phyloP scores from a whole-genome alignment of 352 stramenopile genomes.

The Phytophthora europaea region DNA sequence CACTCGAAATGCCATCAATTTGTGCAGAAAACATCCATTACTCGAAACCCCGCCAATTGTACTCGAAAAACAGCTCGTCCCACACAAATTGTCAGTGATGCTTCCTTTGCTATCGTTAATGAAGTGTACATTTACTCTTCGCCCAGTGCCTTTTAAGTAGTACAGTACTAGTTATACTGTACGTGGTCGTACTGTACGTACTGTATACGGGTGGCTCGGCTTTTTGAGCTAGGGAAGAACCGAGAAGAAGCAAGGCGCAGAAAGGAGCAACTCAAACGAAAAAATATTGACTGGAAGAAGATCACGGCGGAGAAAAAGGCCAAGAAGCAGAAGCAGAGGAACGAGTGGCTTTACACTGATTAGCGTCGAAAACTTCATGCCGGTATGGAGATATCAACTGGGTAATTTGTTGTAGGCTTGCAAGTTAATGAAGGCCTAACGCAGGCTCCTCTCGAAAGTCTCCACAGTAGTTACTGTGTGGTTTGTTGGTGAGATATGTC shows the following conservation, averaged over 20 bases:
- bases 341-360: slow-evolving; percentile 89
- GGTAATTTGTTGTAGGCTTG: neutral
- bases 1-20: too few species aligned
- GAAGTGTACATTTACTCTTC: too few species aligned
- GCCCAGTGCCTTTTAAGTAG: too few species aligned
- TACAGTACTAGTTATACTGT: too few species aligned
- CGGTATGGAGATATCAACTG: neutral
- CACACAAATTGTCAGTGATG: too few species aligned
- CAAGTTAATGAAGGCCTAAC: neutral
- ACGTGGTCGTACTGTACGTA: too few species aligned
- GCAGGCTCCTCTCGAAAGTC: neutral
- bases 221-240: slow-evolving; percentile 87
- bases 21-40: too few species aligned
- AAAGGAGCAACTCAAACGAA: slow-evolving; percentile 87
- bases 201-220: too few species aligned
- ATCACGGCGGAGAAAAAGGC: slow-evolving; percentile 87
- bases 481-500: neutral
- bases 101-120: too few species aligned
- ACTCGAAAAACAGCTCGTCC: too few species aligned
- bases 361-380: slow-evolving; percentile 31
- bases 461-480: neutral
- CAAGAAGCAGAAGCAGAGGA: slow-evolving; percentile 87
- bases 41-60: too few species aligned
- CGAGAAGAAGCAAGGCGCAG: slow-evolving; percentile 77
- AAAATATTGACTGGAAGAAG: slow-evolving; percentile 91